These are phyloP conservation scores for Lipomyces sp. DNA, from an alignment of 805 yeast species.

Conservation along the genomic window DNA sequence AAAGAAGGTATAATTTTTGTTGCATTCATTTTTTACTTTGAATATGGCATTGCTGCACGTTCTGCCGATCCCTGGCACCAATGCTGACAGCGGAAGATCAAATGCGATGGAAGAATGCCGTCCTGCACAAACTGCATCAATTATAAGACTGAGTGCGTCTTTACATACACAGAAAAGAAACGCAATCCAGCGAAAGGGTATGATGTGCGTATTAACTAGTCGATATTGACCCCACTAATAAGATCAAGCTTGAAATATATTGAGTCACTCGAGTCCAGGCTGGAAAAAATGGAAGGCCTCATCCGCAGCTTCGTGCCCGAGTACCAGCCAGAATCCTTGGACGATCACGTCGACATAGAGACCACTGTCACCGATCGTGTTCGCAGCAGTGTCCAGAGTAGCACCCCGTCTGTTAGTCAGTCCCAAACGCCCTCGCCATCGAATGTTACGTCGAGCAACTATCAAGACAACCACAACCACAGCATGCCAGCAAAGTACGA, in stretches of 20 bases:
- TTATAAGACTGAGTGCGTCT: conserved; percentile 38
- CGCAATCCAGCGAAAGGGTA: conserved; percentile 39
- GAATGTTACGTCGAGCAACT: background rate
- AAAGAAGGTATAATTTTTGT: conserved; percentile 41
- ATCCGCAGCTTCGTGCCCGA: conserved; percentile 34
- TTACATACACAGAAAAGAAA: conserved; percentile 40
- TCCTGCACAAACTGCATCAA: conserved; percentile 43
- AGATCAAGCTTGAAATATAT: conserved; percentile 36
- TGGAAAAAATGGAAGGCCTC: conserved; percentile 40
- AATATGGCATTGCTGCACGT: background rate
- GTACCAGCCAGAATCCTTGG: conserved; percentile 8
- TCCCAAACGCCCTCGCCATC: background rate
- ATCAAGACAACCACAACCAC: background rate
- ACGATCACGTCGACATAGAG: conserved; percentile 8
- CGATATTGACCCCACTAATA: background rate
- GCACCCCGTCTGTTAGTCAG: background rate
- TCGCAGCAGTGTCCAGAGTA: background rate
- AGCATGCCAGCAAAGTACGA: background rate
- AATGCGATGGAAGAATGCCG: conserved; percentile 47
- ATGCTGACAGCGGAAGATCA: conserved; percentile 39
- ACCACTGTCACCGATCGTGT: conserved; percentile 4
- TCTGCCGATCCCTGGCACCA: background rate
- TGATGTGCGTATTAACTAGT: background rate
- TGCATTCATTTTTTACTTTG: background rate
- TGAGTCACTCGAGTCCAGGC: conserved; percentile 38